Base-by-base conservation (phyloP, 2,329 filamentous ascomycete genomes). In the Apiospora kogelbergensis region DNA sequence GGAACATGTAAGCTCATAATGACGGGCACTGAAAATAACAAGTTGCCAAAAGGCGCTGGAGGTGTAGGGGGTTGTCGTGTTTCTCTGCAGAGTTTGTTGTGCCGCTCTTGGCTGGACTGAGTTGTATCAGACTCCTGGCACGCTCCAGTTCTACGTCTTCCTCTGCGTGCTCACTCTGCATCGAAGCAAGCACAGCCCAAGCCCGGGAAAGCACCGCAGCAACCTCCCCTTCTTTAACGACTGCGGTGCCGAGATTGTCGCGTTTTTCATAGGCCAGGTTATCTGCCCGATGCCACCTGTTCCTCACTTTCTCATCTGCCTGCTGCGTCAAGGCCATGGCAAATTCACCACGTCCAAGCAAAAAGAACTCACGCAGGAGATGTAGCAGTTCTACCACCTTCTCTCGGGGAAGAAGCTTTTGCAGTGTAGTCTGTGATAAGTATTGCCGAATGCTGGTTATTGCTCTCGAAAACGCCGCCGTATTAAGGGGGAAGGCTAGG, bases 261-360 rank as follows among this genome's bases (percentile, higher is more conserved):
- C 85, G 79, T 75, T 86, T 87, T 76, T 88, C 85, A 76, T 84
- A 85, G 1, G 84, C 85, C 6, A 90, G 77, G 67, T 88, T 89
- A 46, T 88, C 87, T 13, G 89, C 84, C 71, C 90, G 84, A 73
- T 86, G 89, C 85, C 93, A 93, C 65, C 93, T 89, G 72, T 88
- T 90, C n/a, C 89, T 87, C 30, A 96, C 87, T 73, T 90, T 91
- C 68, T 91, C 89, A 73, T 98, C 94, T 0, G 95, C 94, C 81
- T 98, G 93, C 44, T 91, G 88, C 1, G 97, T 93, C 33, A 99
- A 81, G 0, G 92, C 91, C 80, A 96, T 90, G 24, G 95, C 94
- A 78, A 99, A 99, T 78, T 98, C 96, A 67, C 95, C 95, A 42
- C 93, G 88, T 0, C 92, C 91, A 0, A 99, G 85, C 2, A 99